phyloP scores from a whole-genome alignment of 2,329 filamentous ascomycete species.

The Talaromyces marneffei region DNA sequence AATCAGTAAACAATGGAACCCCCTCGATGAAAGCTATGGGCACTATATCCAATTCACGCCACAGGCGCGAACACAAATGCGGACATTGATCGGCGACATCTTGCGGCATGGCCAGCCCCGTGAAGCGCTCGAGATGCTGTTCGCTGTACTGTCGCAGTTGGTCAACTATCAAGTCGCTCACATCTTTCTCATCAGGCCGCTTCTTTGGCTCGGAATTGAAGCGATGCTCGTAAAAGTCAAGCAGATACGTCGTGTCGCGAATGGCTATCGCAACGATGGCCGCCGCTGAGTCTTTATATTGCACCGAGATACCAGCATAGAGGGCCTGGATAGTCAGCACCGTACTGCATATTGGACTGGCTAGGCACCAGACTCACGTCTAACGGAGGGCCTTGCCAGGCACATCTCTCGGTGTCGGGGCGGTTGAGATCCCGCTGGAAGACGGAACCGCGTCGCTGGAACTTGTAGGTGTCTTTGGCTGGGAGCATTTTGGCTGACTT shows the following conservation, averaged over 20 bases:
- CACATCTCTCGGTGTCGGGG: slow-evolving; percentile 26
- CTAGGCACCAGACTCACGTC: slow-evolving; percentile 32
- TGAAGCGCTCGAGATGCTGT: slow-evolving; percentile 65
- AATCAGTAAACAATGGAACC: slow-evolving; percentile 20
- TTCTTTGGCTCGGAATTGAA: slow-evolving; percentile 44
- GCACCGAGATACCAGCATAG: slow-evolving; percentile 37
- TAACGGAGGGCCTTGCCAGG: slow-evolving; percentile 35
- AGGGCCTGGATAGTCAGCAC: slow-evolving; percentile 26
- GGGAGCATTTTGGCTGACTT: background rate
- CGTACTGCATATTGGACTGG: background rate
- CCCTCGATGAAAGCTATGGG: slow-evolving; percentile 56
- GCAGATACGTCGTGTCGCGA: slow-evolving; percentile 67
- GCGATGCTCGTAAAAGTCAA: slow-evolving; percentile 64
- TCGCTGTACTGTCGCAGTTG: slow-evolving; percentile 57
- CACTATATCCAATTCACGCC: slow-evolving; percentile 71
- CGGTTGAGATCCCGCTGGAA: slow-evolving; percentile 31
- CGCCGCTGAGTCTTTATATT: slow-evolving; percentile 40
- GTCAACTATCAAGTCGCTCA: slow-evolving; percentile 56
- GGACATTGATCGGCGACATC: slow-evolving; percentile 58
- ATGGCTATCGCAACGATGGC: slow-evolving; percentile 59
- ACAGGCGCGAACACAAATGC: slow-evolving; percentile 62
- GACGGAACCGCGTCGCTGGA: slow-evolving; percentile 29
- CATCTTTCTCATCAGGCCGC: slow-evolving; percentile 34
- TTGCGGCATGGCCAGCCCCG: slow-evolving; percentile 64
- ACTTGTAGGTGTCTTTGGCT: slow-evolving; percentile 5